Evolutionary conservation across 257 asterid species (phyloP).

Genomic region (Solanum etuberosum): DNA sequence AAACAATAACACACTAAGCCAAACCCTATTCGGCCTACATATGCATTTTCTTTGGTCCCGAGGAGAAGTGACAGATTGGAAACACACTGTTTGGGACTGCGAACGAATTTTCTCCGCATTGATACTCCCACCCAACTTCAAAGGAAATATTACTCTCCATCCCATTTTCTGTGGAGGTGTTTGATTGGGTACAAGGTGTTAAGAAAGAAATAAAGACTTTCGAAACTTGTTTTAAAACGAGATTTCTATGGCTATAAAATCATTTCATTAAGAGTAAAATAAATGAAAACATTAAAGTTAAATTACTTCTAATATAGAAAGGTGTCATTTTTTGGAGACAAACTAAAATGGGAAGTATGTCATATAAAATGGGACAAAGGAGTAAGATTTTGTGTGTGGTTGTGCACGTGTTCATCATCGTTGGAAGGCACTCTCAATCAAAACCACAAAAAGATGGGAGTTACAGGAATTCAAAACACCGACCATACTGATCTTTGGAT

Average conservation of each 20-base stretch:
- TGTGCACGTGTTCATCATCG: background rate
- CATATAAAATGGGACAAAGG: background rate
- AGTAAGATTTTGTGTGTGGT: background rate
- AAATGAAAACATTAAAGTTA: background rate
- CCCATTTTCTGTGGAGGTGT: background rate
- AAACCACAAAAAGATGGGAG: background rate
- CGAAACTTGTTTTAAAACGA: background rate
- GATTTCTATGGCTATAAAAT: background rate
- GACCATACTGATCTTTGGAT: background rate
- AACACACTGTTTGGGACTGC: background rate
- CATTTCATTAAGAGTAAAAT: background rate
- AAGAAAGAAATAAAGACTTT: background rate
- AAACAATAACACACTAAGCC: background rate
- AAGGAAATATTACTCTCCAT: background rate
- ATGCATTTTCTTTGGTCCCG: background rate
- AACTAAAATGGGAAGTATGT: background rate
- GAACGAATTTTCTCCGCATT: background rate
- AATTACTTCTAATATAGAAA: background rate
- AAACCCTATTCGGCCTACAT: background rate
- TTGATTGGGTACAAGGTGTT: background rate
- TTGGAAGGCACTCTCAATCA: background rate
- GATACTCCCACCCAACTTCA: background rate
- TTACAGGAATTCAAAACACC: background rate
- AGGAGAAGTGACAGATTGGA: background rate
- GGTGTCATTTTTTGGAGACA: background rate